These are phyloP conservation scores for Botrytis elliptica DNA, from an alignment of 2,329 filamentous ascomycete species.

Conservation along the genomic window DNA sequence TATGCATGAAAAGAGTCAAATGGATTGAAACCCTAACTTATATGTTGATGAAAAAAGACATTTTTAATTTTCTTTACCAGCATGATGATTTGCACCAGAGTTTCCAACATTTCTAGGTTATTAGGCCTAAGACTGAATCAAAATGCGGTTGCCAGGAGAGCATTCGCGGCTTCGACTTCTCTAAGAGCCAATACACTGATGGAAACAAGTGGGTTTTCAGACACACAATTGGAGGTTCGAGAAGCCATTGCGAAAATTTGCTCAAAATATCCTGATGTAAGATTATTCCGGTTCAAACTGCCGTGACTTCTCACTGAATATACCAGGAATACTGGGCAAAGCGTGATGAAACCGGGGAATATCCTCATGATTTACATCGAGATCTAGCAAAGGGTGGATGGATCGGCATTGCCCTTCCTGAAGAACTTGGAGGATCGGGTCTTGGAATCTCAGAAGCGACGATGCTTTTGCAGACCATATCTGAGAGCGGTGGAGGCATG, in stretches of 20 bases:
- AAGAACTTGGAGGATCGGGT: conserved; percentile 70
- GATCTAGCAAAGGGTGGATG: conserved; percentile 73
- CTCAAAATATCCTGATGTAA: conserved; percentile 61
- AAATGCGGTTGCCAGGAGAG: conserved; percentile 10
- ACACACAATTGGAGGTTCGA: conserved; percentile 70
- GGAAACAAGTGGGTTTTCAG: conserved; percentile 70
- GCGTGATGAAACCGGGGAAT: conserved; percentile 65
- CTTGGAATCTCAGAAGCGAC: conserved; percentile 78
- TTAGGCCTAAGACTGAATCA: neutral
- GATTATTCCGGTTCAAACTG: conserved; percentile 22
- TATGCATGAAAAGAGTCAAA: neutral
- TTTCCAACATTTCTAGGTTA: neutral
- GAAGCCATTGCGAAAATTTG: conserved; percentile 70
- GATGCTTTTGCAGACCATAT: conserved; percentile 84
- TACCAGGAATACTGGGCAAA: conserved; percentile 68
- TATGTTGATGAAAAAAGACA: too few relatives aligned
- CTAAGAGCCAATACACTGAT: conserved; percentile 50
- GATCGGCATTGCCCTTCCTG: conserved; percentile 77
- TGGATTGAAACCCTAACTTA: neutral
- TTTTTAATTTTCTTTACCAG: neutral
- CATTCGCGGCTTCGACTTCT: conserved; percentile 30
- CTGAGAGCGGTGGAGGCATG: conserved; percentile 76
- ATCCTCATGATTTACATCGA: conserved; percentile 74
- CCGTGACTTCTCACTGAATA: neutral
- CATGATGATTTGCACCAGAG: conserved; percentile 14